Evolutionary conservation across 805 yeast genomes (phyloP).

Genomic region (Yamadazyma tumulicola): DNA sequence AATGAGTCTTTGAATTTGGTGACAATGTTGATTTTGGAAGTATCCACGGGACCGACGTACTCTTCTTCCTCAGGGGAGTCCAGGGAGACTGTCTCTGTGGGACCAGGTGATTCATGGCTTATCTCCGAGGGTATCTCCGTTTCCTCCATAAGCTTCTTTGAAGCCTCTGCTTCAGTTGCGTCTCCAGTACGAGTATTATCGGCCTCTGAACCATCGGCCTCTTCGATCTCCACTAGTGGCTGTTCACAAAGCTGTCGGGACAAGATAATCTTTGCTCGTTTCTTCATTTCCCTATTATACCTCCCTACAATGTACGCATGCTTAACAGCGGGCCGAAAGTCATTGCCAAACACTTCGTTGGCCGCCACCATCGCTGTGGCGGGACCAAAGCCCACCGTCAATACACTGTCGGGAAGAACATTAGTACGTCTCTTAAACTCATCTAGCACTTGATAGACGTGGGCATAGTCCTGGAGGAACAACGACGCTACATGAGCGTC

Average conservation of each 20-base stretch:
- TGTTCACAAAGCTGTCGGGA: conserved; percentile 60
- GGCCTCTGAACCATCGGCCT: neutral
- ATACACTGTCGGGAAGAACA: conserved; percentile 63
- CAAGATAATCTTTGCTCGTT: conserved; percentile 72
- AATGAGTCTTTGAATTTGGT: conserved; percentile 54
- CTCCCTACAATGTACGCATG: conserved; percentile 72
- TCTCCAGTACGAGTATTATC: neutral
- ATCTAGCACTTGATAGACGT: conserved; percentile 57
- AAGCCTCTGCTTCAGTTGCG: neutral
- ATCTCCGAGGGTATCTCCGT: conserved; percentile 6
- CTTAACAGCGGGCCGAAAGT: conserved; percentile 57
- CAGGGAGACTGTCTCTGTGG: conserved; percentile 7
- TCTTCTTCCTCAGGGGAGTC: conserved; percentile 11
- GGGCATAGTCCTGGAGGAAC: conserved; percentile 78
- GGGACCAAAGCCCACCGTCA: conserved; percentile 89
- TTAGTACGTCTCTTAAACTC: conserved; percentile 62
- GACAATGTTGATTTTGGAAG: conserved; percentile 49
- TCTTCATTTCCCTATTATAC: conserved; percentile 58
- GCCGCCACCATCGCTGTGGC: conserved; percentile 87
- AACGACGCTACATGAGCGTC: conserved; percentile 80
- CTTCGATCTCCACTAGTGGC: neutral
- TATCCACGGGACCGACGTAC: conserved; percentile 48
- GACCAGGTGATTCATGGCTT: neutral
- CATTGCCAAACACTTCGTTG: conserved; percentile 73
- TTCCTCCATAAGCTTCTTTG: conserved; percentile 2